Conservation (phyloP, 345 rosid species). For the Salix viminalis region DNA sequence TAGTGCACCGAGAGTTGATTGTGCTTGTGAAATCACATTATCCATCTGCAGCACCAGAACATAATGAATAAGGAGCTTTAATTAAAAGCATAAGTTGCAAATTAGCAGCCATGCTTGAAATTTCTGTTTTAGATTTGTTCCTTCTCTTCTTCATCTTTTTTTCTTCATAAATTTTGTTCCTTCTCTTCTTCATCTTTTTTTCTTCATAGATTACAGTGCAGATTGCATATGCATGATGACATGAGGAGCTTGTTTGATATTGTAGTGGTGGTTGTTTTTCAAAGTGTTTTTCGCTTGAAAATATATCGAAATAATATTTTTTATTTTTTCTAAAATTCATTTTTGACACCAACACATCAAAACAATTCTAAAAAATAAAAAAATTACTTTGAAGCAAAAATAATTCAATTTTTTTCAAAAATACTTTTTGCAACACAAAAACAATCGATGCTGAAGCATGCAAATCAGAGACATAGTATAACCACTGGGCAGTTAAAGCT, state of each 20-base stretch:
- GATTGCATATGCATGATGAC: neutral
- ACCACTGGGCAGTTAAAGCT: neutral
- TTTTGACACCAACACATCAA: too few species aligned
- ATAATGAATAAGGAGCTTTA: slow-evolving; percentile 11
- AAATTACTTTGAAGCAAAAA: too few species aligned
- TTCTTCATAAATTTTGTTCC: neutral
- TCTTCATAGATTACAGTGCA: neutral
- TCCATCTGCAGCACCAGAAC: slow-evolving; percentile 62
- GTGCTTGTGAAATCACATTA: slow-evolving; percentile 92
- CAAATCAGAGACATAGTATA: neutral
- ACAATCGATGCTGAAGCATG: neutral
- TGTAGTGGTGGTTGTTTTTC: too few species aligned
- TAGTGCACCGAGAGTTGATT: slow-evolving; percentile 83
- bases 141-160: neutral
- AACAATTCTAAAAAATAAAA: too few species aligned
- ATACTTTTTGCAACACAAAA: too few species aligned
- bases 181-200: neutral
- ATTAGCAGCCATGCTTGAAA: neutral
- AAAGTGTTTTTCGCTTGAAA: too few species aligned
- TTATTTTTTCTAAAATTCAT: too few species aligned
- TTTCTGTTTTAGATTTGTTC: neutral
- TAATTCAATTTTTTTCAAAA: too few species aligned
- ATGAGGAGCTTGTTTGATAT: neutral
- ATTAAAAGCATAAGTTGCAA: neutral
- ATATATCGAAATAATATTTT: too few species aligned